phyloP scores from a whole-genome alignment of 345 rosid species.

The Camelina hispida region DNA sequence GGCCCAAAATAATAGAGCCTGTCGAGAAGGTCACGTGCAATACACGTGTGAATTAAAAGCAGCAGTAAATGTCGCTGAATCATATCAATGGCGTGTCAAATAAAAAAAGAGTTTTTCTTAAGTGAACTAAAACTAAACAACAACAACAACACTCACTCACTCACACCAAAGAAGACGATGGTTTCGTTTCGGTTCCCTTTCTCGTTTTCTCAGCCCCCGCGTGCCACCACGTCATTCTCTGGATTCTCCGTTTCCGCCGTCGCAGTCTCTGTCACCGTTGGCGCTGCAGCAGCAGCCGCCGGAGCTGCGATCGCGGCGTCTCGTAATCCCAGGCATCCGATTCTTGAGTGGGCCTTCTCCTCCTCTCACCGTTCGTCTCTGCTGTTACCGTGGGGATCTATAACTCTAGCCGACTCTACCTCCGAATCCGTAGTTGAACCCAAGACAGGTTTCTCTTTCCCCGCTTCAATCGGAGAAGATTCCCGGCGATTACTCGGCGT shows the following conservation, averaged over 20 bases:
- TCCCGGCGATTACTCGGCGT: constrained; percentile 70
- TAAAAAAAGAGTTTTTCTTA: not conserved
- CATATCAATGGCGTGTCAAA: constrained; percentile 36
- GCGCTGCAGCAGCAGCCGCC: constrained; percentile 43
- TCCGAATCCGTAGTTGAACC: constrained; percentile 63
- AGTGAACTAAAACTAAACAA: constrained; percentile 1
- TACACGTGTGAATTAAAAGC: constrained; percentile 27
- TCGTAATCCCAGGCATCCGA: constrained; percentile 46
- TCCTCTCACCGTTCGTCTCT: constrained; percentile 46
- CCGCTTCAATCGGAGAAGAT: constrained; percentile 58
- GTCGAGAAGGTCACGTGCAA: not conserved
- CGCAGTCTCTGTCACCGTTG: constrained; percentile 47
- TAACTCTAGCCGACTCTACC: constrained; percentile 64
- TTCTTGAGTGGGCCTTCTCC: constrained; percentile 51
- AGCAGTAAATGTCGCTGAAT: constrained; percentile 28
- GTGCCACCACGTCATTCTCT: constrained; percentile 42
- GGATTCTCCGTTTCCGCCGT: constrained; percentile 45
- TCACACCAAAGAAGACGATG: constrained; percentile 44
- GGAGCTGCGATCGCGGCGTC: constrained; percentile 54
- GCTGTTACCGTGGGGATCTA: constrained; percentile 59
- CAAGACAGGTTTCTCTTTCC: constrained; percentile 69
- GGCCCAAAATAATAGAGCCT: constrained; percentile 11
- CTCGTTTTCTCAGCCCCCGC: constrained; percentile 77
- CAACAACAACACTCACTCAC: constrained; percentile 1
- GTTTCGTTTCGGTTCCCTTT: constrained; percentile 81